Evolutionary conservation across 2,329 filamentous ascomycete species (phyloP).

Genomic region (Epichloe gansuensis): DNA sequence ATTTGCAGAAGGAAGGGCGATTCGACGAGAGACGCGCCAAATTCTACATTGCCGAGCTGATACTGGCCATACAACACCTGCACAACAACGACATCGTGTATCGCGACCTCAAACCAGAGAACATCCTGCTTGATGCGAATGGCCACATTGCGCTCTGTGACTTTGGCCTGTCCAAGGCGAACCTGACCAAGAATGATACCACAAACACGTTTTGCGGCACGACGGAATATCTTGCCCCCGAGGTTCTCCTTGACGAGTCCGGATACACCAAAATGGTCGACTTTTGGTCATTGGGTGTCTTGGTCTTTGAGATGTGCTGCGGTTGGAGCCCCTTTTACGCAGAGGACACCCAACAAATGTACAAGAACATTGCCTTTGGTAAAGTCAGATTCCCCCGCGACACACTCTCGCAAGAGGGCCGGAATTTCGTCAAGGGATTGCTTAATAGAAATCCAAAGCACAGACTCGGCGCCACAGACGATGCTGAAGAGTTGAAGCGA

Average conservation of each 20-base stretch:
- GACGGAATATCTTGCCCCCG: constrained; percentile 91
- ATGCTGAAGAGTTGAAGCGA: constrained; percentile 86
- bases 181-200: constrained; percentile 90
- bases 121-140: constrained; percentile 91
- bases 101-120: constrained; percentile 92
- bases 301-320: constrained; percentile 99
- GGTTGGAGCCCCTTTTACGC: constrained; percentile 99
- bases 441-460: constrained; percentile 96
- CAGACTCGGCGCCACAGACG: constrained; percentile 75
- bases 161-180: constrained; percentile 94
- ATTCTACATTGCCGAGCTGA: constrained; percentile 97
- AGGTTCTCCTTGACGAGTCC: constrained; percentile 88
- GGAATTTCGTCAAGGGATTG: constrained; percentile 95
- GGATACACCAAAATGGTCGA: constrained; percentile 99
- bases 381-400: constrained; percentile 95
- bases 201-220: constrained; percentile 99
- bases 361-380: constrained; percentile 99
- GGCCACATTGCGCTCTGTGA: constrained; percentile 96
- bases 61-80: constrained; percentile 85
- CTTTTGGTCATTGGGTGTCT: constrained; percentile 94
- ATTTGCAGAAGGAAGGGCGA: constrained; percentile 89
- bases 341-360: constrained; percentile 99
- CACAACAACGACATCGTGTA: constrained; percentile 98
- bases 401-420: constrained; percentile 83
- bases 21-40: constrained; percentile 93